A percentile compares a stretch with the other conserved stretches of the same genome.
phyloP scores from a whole-genome alignment of 202 grass and related monocot genomes.

The Zizania palustris region DNA sequence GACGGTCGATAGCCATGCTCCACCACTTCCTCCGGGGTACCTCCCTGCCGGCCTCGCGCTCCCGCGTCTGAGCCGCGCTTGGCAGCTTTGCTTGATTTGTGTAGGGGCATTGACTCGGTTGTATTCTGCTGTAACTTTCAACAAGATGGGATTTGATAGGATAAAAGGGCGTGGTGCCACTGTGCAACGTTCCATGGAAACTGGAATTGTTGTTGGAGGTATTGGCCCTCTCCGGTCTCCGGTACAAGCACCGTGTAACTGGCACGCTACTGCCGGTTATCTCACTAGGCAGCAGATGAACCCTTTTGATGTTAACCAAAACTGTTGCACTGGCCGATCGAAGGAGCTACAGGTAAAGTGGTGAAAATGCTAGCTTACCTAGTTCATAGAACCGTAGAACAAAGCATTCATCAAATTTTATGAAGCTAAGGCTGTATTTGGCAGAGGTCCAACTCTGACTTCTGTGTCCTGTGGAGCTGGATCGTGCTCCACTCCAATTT shows the following conservation, averaged over 20 bases:
- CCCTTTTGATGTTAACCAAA: neutral
- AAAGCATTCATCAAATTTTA: too few species aligned
- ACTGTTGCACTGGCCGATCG: neutral
- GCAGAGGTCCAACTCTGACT: too few species aligned
- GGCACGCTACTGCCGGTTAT: neutral
- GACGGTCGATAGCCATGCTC: conserved; percentile 60
- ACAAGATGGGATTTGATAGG: neutral
- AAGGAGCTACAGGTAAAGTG: neutral
- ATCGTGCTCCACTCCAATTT: too few species aligned
- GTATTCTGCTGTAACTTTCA: neutral
- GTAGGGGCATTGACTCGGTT: neutral
- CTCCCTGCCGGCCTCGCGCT: conserved; percentile 48
- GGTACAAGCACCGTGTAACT: neutral
- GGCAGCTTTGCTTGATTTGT: neutral
- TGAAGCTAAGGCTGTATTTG: too few species aligned
- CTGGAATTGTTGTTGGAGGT: neutral
- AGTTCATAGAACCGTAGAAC: too few species aligned
- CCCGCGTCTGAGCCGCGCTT: conserved; percentile 14
- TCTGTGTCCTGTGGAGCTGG: too few species aligned
- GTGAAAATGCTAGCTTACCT: neutral
- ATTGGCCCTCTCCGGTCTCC: neutral
- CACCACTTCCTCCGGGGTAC: conserved; percentile 72
- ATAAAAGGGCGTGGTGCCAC: too few species aligned
- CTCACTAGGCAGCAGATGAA: neutral
- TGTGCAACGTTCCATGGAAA: neutral